Evolutionary conservation across 2,329 filamentous ascomycete species (phyloP), one percentile per base, ranked within the genome.

Genomic region (Microdochium paspali): DNA sequence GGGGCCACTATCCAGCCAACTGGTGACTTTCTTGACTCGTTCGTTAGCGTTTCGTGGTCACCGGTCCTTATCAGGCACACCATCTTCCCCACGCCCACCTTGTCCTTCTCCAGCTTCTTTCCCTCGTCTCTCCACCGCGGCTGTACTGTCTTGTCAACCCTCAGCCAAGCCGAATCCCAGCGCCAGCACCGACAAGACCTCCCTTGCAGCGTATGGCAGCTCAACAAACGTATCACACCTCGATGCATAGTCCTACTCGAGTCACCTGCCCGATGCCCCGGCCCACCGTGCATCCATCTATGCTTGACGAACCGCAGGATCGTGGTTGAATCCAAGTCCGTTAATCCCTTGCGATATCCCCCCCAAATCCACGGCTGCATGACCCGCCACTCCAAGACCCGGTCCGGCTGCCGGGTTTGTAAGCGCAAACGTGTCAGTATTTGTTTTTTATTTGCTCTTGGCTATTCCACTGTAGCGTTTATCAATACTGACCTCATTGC

Each of bases 351-450:
- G 12, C 12, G 18, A 3, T 18, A 15, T 7, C 18, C n/a, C 18
- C 15, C 12, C 4, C 18, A 18, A 40, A 5, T 5, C 3, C 26
- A 28, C 13, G 12, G 13, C 18, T 21, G 6, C 35, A 40, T 40
- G 35, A 40, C 35, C 6, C 35, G 35, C 35, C 35, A 40, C 35
- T 40, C 35, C 4, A 40, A 40, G 35, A 40, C 35, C 35, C 35
- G 58, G 50, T 58, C 52, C 31, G 58, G 58, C 12, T 60, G 58
- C 46, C 51, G 54, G 48, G 56, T 52, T 15, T 60, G 58, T 49
- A 60, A 60, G 49, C 44, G 53, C 44, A 54, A 53, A 46, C 50
- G 58, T 47, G 58, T 60, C 54, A 21, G 56, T 50, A 39, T 30
- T 21, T 2, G 26, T 3, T n/a, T n/a, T n/a, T n/a, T n/a, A n/a